phyloP scores from a whole-genome alignment of 345 rosid genomes.

The Eucalyptus viminalis region DNA sequence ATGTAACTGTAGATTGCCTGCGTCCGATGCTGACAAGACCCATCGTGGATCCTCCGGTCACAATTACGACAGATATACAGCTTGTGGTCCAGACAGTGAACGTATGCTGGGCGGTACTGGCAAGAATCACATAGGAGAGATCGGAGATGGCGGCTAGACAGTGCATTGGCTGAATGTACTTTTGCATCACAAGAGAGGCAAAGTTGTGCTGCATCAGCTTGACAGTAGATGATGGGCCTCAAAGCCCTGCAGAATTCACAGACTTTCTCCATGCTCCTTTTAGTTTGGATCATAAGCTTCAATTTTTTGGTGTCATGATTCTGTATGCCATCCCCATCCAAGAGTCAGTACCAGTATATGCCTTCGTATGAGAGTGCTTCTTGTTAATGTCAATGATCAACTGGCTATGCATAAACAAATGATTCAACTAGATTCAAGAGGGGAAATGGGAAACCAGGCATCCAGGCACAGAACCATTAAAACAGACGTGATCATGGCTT shows the following conservation, averaged over 20 bases:
- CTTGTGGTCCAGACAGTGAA: conserved; percentile 50
- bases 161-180: conserved; percentile 86
- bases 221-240: conserved; percentile 70
- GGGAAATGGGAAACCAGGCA: background rate
- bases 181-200: conserved; percentile 80
- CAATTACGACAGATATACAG: conserved; percentile 57
- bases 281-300: background rate
- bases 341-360: background rate
- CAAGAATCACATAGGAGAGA: conserved; percentile 61
- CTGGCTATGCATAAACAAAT: background rate
- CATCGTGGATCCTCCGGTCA: conserved; percentile 33
- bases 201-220: conserved; percentile 75
- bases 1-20: conserved; percentile 37
- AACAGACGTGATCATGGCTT: background rate
- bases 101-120: conserved; percentile 27
- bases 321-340: background rate
- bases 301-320: background rate
- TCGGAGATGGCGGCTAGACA: conserved; percentile 67
- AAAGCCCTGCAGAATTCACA: conserved; percentile 55
- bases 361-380: background rate
- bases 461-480: background rate
- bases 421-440: background rate
- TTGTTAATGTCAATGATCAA: background rate
- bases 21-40: conserved; percentile 35
- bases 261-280: conserved; percentile 1